Conservation (phyloP, 495 filamentous ascomycete genomes). For the Cairneyella variabilis region DNA sequence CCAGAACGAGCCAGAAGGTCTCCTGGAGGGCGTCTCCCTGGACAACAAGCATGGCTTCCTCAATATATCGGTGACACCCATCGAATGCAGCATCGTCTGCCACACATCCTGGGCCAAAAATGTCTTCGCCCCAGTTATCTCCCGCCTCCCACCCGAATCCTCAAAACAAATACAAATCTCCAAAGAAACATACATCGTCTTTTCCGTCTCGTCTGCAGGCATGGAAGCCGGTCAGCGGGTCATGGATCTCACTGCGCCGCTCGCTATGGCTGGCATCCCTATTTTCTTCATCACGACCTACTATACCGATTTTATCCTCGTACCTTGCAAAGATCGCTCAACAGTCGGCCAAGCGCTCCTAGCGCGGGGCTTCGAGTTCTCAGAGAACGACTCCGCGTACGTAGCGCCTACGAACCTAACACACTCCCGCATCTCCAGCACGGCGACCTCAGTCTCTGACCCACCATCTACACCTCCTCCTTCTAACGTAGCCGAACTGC, state of each 20-base stretch:
- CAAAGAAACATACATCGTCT: slow-evolving; percentile 77
- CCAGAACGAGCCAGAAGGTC: slow-evolving; percentile 32
- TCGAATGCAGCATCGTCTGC: slow-evolving; percentile 93
- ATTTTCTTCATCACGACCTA: slow-evolving; percentile 99
- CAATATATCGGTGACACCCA: slow-evolving; percentile 87
- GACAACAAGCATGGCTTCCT: slow-evolving; percentile 71
- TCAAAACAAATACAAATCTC: slow-evolving; percentile 65
- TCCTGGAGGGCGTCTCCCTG: slow-evolving; percentile 36
- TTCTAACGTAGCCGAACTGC: slow-evolving; percentile 70
- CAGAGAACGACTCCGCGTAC: slow-evolving; percentile 67
- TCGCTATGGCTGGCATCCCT: slow-evolving; percentile 88
- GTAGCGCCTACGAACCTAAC: slow-evolving; percentile 47
- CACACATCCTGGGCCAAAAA: slow-evolving; percentile 63
- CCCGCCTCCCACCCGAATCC: slow-evolving; percentile 40
- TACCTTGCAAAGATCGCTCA: slow-evolving; percentile 67
- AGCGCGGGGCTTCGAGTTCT: slow-evolving; percentile 77
- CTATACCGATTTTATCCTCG: slow-evolving; percentile 94
- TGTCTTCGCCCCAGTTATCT: slow-evolving; percentile 70
- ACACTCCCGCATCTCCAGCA: slow-evolving; percentile 45
- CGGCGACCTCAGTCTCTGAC: slow-evolving; percentile 32
- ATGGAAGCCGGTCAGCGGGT: slow-evolving; percentile 93
- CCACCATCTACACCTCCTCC: slow-evolving; percentile 73
- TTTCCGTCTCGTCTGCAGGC: slow-evolving; percentile 82
- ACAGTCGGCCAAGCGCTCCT: slow-evolving; percentile 75
- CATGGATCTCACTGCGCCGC: slow-evolving; percentile 82